Base-by-base conservation (phyloP, 169 alveolate genomes). In the Eimeria tenella region DNA sequence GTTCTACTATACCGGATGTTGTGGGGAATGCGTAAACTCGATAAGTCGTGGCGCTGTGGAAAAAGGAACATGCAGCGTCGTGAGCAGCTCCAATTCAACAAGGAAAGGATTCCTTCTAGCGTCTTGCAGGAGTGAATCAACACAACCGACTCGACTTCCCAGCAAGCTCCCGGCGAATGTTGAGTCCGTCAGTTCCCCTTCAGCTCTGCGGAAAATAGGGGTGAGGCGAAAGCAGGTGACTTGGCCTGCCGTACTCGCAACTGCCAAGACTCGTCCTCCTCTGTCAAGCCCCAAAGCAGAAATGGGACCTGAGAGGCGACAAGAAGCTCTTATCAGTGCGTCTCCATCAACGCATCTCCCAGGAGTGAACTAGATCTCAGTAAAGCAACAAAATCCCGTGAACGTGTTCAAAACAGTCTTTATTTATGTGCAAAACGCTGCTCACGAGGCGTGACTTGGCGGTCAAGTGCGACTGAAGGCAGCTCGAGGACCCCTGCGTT, bases 161-260 rank as follows among this genome's bases (percentile, higher is more conserved):
- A 82, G 10, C 55, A 82, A 58, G 23, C 60, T 58, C 9, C 90
- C 74, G 23, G 58, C 82, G 10, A 17, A n/a, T 4, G 9, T 21
- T 3, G 75, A 7, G 21, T 17, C 90, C 8, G 9, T 13, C 71
- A n/a, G 49, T 55, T 10, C 13, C 52, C 6, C 74, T 1, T 56
- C 58, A 25, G 49, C 73, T 9, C 56, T 31, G 31, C 25, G 55
- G 17, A 65, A 74, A 55, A 31, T 71, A 56, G 83, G 50, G 21
- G 50, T 83, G 52, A 83, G 77, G 49, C 90, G 90, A 19, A 25
- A 83, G 19, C 90, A 83, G 25, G 42, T 60, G 60, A 83, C 90
- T 11, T 83, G 56, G 55, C 90, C 90, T 31, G 90, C 55, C 13
- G 79, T 60, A 42, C 90, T 83, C 79, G 79, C 77, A n/a, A 83